Base-by-base conservation (phyloP, 306 rosid genomes). In the Castanea sativa region DNA sequence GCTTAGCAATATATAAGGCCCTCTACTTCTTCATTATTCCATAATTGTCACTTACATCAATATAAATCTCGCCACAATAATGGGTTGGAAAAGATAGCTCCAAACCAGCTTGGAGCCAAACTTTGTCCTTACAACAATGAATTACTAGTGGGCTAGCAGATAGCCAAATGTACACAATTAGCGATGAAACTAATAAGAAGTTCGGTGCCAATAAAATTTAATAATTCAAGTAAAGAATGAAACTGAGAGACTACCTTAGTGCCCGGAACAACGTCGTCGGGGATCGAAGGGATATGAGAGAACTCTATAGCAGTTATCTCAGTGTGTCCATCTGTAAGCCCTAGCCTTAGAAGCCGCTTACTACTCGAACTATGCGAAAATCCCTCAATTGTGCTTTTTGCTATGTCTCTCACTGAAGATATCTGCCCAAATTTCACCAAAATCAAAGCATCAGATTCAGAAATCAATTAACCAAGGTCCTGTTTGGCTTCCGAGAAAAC, bases 261-360 rank as follows among this genome's bases (percentile, higher is more conserved):
- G 20, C 99, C 98, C 8, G 98, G 98, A 83, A 91, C 85, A 45
- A 93, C 82, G 75, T 81, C 83, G 30, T 89, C 94, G 0, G 88
- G 89, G 20, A 91, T 73, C 33, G 85, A 78, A 4, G 98, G 89
- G 32, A 93, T 74, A 76, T 89, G 88, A 51, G 88, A 75, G 71
- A 83, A 93, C 87, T 95, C 96, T 64, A 93, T 68, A 56, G 93
- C 96, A 73, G 93, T 87, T 57, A 93, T 87, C 82, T 91, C 97
- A n/a, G 85, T 49, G 72, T 90, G 83, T 55, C 99, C 97, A 89
- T 95, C 94, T 1, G 96, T 93, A 55, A 95, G 92, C 64, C 81
- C 73, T 76, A 93, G 78, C 73, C 88, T 86, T 63, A 93, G 84
- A 79, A 95, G 92, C 41, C 98, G 87, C 71, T 81, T 82, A 59